Base-by-base conservation (phyloP, 768 basidiomycete species). In the Coprinopsis sp. region DNA sequence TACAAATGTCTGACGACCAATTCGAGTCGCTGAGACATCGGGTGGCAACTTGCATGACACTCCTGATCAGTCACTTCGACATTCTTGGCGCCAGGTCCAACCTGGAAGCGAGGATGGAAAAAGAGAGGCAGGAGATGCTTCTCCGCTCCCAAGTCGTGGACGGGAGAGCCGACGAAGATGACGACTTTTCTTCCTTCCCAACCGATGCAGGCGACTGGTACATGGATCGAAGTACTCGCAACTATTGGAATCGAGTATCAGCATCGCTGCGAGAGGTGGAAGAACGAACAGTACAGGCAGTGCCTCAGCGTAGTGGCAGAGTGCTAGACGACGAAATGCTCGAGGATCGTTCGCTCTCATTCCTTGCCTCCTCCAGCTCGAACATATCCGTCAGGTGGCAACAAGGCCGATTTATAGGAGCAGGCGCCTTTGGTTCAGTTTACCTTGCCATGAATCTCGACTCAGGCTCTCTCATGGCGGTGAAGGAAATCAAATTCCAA, bases 381-480 rank as follows among this genome's bases (percentile, higher is more conserved):
- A 96, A 95, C 56, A 91, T 97, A 51, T 90, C 92, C 2, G 85
- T 98, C 51, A 82, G 90, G 31, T 99, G 96, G 96, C 95, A 97
- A 63, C 96, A 99, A 67, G 93, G 95, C 12, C 82, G 87, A 48
- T 97, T 97, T 69, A 97, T 99, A 55, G 96, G 95, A 41, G 84
- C 93, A n/a, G 96, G 96, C 13, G 94, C 96, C 7, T 97, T 96
- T 64, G 96, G 96, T 18, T 95, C 91, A n/a, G 96, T 99, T n/a
- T 99, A 98, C 63, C 80, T 92, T 37, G 96, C 94, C 14, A 87
- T 97, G 66, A 98, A 98, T 62, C 76, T 98, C 46, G 96, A 98
- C 60, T 86, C 89, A 1, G 91, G 94, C 37, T 87, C 88, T 33
- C 81, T 97, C 51, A 97, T 99, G 93, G 96, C 96, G 7, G 96